Base-by-base conservation (phyloP, 805 yeast genomes). In the Lipomyces starkeyi region DNA sequence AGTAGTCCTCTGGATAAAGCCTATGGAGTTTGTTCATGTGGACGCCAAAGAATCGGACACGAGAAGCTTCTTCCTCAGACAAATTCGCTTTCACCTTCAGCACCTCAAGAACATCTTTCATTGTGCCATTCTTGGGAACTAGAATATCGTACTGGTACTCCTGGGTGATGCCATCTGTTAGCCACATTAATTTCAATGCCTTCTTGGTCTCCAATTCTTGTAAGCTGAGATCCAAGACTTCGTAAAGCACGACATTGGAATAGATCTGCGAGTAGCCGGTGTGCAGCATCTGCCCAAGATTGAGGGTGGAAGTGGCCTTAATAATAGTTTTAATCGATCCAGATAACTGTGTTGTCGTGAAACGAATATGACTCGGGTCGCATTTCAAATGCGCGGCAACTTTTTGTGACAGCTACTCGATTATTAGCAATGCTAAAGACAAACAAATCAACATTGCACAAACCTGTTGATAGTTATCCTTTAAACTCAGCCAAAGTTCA, bases 151-250 rank as follows among this genome's bases (percentile, higher is more conserved):
- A 85, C 59, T 83, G 82, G 69, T 88, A 93, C 72, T 83, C 91
- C 71, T 89, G 90, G 59, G 90, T 83, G 58, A 91, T 84, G 11
- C 91, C 91, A 57, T 86, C 87, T 1, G 88, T 86, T 55, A 93
- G 80, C 94, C 96, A 92, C 63, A 83, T 83, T 25, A 94, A 81
- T 62, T 83, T 86, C 55, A 93, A 79, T 3, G 86, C 78, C 67
- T 86, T 86, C 87, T 91, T 85, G 70, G 85, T 87, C 78, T 95
- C 99, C 74, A 89, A 85, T 70, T 92, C 96, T 47, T 81, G 83
- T 63, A 94, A 80, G 1, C 93, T 87, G 57, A 93, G 87, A 58
- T 87, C 90, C 74, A 95, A 82, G 0, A 89, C 79, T 75, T 94
- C 97, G 76, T 90, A 94, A 71, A 88, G 88, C 66, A 94, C 84